Evolutionary conservation across 441 rosid species (phyloP).

Genomic region (Pelargonium fulgidum): DNA sequence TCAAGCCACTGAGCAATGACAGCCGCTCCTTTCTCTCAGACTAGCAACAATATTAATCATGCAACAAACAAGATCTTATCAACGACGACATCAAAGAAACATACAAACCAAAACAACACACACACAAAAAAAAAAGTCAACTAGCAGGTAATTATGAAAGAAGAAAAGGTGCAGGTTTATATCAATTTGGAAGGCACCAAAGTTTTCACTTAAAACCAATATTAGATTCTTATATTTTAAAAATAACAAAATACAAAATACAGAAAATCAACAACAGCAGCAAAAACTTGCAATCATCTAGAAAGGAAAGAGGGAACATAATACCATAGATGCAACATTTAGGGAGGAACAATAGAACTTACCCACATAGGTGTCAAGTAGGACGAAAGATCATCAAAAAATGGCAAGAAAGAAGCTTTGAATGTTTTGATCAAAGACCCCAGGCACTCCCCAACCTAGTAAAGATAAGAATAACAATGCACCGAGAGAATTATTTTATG

Average conservation of each 20-base stretch:
- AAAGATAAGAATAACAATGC: background rate
- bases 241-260: background rate
- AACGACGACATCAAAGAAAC: background rate
- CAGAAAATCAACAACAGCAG: background rate
- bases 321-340: background rate
- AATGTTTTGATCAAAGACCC: slow-evolving; percentile 95
- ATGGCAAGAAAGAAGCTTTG: slow-evolving; percentile 84
- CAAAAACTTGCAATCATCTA: background rate
- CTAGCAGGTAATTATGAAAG: background rate
- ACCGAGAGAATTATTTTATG: background rate
- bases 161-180: background rate
- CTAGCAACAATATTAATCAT: too few relatives aligned
- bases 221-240: background rate
- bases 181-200: background rate
- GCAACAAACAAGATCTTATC: too few relatives aligned
- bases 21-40: too few relatives aligned
- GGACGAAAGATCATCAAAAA: slow-evolving; percentile 86
- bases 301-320: background rate
- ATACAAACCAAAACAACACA: background rate
- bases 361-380: slow-evolving; percentile 99
- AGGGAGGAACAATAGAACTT: slow-evolving; percentile 28
- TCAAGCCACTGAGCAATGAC: too few relatives aligned
- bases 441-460: slow-evolving; percentile 93
- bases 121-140: background rate
- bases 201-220: background rate